Evolutionary conservation across 148 eudicot species (phyloP), one percentile per base, ranked within the genome.

Genomic region (Mesembryanthemum crystallinum): DNA sequence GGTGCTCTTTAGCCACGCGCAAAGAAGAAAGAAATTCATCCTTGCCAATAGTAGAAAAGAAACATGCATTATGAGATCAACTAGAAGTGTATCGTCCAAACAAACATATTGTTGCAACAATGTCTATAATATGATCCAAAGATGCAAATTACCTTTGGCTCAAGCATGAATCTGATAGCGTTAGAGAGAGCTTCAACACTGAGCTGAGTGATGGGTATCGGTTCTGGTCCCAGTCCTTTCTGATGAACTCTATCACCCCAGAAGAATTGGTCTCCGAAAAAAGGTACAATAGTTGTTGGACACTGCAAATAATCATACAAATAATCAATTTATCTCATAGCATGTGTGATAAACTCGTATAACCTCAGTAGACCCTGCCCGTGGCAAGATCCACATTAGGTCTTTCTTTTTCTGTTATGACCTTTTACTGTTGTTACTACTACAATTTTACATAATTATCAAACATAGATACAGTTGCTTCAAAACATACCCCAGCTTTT

Each of bases 191-290:
- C 74, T 78, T 92, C 89, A 24, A 86, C 88, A 33, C 62, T 90
- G 76, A 95, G 88, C 79, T 87, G 81, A 39, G 85, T 58, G 55
- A 95, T 82, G 60, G 96, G 99, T 69, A 95, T 89, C 12, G 99
- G 99, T 72, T 89, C 80, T 23, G 97, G 96, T n/a, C 99, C 99
- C 49, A 95, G 77, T 74, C 97, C 97, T 80, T 85, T 88, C 71
- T 90, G 83, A 73, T 84, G 78, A 77, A 95, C 79, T 65, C 85
- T 85, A 57, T 95, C 96, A 39, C 92, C 99, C 99, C 99, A 95
- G 79, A 95, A 95, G 79, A 83, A 95, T 76, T 92, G 97, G 88
- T 95, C 99, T 77, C 99, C 99, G 60, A 91, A 95, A 73, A 95
- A 89, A 12, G 99, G 99, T 29, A 95, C 90, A 64, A 92, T 77